Evolutionary conservation across 1,284 basidiomycete genomes (phyloP).

Genomic region (Mycosarcoma maydis): DNA sequence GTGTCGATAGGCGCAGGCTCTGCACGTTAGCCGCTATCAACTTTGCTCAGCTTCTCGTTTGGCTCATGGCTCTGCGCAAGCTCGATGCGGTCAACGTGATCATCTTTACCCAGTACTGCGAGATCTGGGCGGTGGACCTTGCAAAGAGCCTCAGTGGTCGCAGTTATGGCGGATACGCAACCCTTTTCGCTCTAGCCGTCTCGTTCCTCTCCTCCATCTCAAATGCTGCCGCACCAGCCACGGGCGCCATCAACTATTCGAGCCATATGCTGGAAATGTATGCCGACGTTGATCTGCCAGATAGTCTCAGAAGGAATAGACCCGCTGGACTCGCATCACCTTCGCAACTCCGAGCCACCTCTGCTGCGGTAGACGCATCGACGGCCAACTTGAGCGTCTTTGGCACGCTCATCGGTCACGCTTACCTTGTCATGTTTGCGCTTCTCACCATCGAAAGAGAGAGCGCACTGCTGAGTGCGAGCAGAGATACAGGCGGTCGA

Average conservation of each 20-base stretch:
- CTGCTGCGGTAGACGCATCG: constrained; percentile 29
- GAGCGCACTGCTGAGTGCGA: constrained; percentile 45
- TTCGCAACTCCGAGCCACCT: constrained; percentile 23
- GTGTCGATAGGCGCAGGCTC: constrained; percentile 41
- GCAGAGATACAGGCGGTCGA: constrained; percentile 55
- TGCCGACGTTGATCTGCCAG: constrained; percentile 45
- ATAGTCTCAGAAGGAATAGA: constrained; percentile 37
- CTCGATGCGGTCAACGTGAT: constrained; percentile 59
- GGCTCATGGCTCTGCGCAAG: constrained; percentile 60
- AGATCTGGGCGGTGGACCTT: constrained; percentile 63
- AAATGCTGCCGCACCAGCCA: constrained; percentile 12
- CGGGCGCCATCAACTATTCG: constrained; percentile 8
- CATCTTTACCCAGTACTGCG: constrained; percentile 65
- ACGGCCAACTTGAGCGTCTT: constrained; percentile 46
- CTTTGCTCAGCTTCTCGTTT: constrained; percentile 56
- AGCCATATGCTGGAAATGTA: constrained; percentile 34
- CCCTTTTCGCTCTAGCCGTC: constrained; percentile 52
- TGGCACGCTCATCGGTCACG: constrained; percentile 51
- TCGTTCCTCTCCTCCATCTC: constrained; percentile 49
- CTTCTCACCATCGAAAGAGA: constrained; percentile 59
- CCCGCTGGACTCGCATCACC: constrained; percentile 51
- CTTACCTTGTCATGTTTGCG: constrained; percentile 52
- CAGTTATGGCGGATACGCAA: constrained; percentile 56
- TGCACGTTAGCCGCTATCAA: constrained; percentile 46
- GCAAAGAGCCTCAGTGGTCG: constrained; percentile 34